A percentile compares a stretch with the other conserved stretches of the same genome.
Evolutionary conservation across 164 flowering plant species (phyloP).

Genomic region (Stephania yunnanensis): DNA sequence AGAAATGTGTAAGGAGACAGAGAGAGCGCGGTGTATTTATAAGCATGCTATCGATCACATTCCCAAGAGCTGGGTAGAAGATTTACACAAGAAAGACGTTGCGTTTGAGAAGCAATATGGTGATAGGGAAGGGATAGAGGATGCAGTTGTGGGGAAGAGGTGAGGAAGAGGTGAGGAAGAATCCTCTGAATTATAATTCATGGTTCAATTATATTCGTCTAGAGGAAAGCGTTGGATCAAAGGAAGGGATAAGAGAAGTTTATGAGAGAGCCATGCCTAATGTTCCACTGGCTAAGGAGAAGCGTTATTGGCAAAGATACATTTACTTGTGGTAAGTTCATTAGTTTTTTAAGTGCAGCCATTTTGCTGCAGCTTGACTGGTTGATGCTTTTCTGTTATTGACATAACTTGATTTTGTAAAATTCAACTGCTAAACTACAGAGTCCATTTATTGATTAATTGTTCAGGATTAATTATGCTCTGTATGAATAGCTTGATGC

Average conservation of each 20-base stretch:
- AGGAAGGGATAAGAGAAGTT: constrained; percentile 66
- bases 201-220: constrained; percentile 90
- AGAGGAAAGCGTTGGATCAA: constrained; percentile 73
- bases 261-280: constrained; percentile 91
- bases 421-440: neutral
- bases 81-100: constrained; percentile 73
- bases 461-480: constrained; percentile 82
- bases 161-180: constrained; percentile 87
- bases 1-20: constrained; percentile 78
- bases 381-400: neutral
- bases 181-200: constrained; percentile 68
- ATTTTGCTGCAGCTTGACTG: too few species aligned
- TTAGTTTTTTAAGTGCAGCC: neutral
- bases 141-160: constrained; percentile 87
- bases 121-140: constrained; percentile 87
- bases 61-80: constrained; percentile 89
- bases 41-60: constrained; percentile 85
- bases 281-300: constrained; percentile 92
- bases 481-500: constrained; percentile 91
- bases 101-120: constrained; percentile 96
- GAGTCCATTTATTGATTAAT: neutral
- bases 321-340: constrained; percentile 72
- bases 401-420: neutral
- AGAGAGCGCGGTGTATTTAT: constrained; percentile 83
- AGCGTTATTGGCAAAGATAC: constrained; percentile 93